These are phyloP conservation scores for Pleurotus eryngii DNA, from an alignment of 768 basidiomycete species.

Conservation along the genomic window DNA sequence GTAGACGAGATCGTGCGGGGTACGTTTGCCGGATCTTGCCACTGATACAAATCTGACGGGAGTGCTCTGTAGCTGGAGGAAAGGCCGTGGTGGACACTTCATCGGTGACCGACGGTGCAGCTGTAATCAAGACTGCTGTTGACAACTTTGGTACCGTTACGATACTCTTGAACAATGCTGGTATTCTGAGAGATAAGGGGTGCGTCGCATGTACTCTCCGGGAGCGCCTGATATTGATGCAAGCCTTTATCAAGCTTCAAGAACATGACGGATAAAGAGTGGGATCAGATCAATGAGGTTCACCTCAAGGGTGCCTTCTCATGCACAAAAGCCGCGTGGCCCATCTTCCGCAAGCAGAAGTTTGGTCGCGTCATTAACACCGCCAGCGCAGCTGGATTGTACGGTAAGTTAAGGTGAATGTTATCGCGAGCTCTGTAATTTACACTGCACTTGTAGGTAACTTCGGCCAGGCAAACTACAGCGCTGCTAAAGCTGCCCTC, in stretches of 20 bases:
- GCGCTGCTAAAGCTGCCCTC: conserved; percentile 96
- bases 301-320: conserved; percentile 93
- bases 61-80: conserved; percentile 65
- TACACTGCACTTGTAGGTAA: conserved; percentile 51
- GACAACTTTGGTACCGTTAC: conserved; percentile 81
- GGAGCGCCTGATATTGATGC: background rate
- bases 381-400: conserved; percentile 91
- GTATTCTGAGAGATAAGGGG: conserved; percentile 83
- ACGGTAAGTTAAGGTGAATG: conserved; percentile 48
- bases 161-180: conserved; percentile 96
- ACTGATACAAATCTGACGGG: conserved; percentile 2
- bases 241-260: conserved; percentile 61
- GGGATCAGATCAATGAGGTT: conserved; percentile 84
- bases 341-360: conserved; percentile 90
- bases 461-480: conserved; percentile 97
- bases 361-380: conserved; percentile 94
- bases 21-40: conserved; percentile 27
- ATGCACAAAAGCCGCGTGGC: conserved; percentile 95
- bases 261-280: conserved; percentile 95
- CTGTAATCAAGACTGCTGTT: conserved; percentile 83
- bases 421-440: background rate
- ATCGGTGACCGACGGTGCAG: conserved; percentile 80
- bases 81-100: conserved; percentile 86
- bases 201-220: conserved; percentile 24
- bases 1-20: conserved; percentile 85